Percentiles rank a stretch among this genome's conserved stretches.
Evolutionary conservation across 2,329 filamentous ascomycete species (phyloP).

Genomic region (Exophiala oligosperma): DNA sequence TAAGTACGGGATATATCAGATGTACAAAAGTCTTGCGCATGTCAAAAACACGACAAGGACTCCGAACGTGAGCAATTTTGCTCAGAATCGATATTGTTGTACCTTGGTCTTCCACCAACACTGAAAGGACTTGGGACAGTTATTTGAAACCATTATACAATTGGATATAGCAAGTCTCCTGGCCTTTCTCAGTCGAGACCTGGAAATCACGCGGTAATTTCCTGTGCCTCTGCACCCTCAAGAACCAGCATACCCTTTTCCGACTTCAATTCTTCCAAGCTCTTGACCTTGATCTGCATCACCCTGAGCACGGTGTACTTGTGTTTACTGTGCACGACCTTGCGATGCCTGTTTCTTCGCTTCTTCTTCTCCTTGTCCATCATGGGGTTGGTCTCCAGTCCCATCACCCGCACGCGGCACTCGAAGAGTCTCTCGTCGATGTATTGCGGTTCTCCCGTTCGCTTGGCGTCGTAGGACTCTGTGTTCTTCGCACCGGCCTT

Average conservation of each 20-base stretch:
- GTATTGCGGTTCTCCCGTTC: conserved; percentile 46
- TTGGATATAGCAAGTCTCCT: too few relatives aligned
- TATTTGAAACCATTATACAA: too few relatives aligned
- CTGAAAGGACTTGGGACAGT: too few relatives aligned
- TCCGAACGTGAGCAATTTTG: too few relatives aligned
- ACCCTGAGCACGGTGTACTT: conserved; percentile 83
- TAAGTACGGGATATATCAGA: too few relatives aligned
- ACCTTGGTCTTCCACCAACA: too few relatives aligned
- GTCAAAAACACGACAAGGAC: neutral
- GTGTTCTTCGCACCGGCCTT: conserved; percentile 62
- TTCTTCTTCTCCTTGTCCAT: conserved; percentile 60
- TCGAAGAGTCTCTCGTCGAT: conserved; percentile 82
- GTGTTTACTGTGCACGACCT: conserved; percentile 84
- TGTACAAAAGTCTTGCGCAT: too few relatives aligned
- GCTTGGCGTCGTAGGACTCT: conserved; percentile 26
- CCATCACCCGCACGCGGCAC: conserved; percentile 81
- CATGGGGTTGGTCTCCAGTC: conserved; percentile 73
- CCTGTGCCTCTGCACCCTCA: conserved; percentile 10
- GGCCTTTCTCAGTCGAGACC: too few relatives aligned
- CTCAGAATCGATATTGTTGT: too few relatives aligned
- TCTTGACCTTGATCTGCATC: conserved; percentile 72
- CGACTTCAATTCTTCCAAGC: conserved; percentile 54
- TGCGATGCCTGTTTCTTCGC: conserved; percentile 65
- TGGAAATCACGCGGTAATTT: too few relatives aligned
- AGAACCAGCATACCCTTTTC: conserved; percentile 39